Evolutionary conservation across 352 stramenopile genomes (phyloP).

Genomic region (Pythium brachiatum): DNA sequence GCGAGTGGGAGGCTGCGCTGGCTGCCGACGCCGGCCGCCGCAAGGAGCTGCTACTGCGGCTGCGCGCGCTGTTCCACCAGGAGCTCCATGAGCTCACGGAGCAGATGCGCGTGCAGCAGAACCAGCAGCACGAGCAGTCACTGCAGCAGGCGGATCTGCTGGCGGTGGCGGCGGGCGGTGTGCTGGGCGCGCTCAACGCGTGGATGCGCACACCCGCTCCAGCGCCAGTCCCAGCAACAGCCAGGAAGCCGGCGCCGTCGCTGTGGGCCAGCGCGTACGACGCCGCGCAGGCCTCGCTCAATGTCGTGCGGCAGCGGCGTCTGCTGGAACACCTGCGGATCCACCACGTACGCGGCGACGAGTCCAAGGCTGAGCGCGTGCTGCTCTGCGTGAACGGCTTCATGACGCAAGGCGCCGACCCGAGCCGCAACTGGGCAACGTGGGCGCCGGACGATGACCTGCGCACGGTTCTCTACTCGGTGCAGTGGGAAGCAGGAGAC

Average conservation of each 20-base stretch:
- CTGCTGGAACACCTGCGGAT: slow-evolving; percentile 67
- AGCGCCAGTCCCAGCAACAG: background rate
- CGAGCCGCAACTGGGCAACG: slow-evolving; percentile 54
- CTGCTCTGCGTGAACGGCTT: slow-evolving; percentile 85
- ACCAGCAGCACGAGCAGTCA: slow-evolving; percentile 45
- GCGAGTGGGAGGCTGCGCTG: slow-evolving; percentile 29
- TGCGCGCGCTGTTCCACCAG: slow-evolving; percentile 35
- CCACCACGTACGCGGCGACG: slow-evolving; percentile 62
- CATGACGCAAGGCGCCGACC: slow-evolving; percentile 79
- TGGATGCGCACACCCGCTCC: slow-evolving; percentile 43
- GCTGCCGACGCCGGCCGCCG: background rate
- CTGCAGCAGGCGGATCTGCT: slow-evolving; percentile 57
- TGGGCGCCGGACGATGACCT: slow-evolving; percentile 36
- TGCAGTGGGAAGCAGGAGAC: slow-evolving; percentile 81
- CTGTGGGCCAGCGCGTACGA: slow-evolving; percentile 76
- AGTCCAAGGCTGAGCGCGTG: slow-evolving; percentile 49
- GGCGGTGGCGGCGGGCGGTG: slow-evolving; percentile 53
- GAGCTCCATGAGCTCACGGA: slow-evolving; percentile 50
- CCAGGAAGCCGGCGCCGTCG: slow-evolving; percentile 21
- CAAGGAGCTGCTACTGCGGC: slow-evolving; percentile 6
- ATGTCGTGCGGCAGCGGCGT: slow-evolving; percentile 60
- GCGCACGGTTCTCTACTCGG: slow-evolving; percentile 50
- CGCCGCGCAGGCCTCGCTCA: slow-evolving; percentile 68
- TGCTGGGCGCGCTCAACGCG: slow-evolving; percentile 66
- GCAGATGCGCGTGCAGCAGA: slow-evolving; percentile 45